Base-by-base conservation (phyloP, 495 filamentous ascomycete species). In the Daldinia decipiens region DNA sequence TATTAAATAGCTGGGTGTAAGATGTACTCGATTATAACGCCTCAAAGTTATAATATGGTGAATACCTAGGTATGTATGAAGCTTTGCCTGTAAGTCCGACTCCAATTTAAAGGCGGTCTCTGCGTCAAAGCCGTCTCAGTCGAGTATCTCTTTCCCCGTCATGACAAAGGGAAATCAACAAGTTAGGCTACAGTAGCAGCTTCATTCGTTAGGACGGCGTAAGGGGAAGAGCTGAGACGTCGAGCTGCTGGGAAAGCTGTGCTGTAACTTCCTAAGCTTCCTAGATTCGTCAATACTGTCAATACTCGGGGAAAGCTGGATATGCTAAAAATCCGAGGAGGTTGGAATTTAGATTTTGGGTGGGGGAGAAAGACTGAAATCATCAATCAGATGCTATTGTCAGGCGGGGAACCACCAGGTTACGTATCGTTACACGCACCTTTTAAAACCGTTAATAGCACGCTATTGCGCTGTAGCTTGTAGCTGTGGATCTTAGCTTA, bases 301-400 rank as follows among this genome's bases (percentile, higher is more conserved):
- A 17, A 31, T 62, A 26, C 43, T 50, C 36, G 26, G 51, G 31
- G 26, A 60, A 13, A 57, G 43, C 43, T 51, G 15, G 15, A 55
- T 27, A 55, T 64, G 47, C 12, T 45, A 51, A 61, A 65, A 71
- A 65, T 71, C 19, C 65, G 70, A 73, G 65, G 69, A 43, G 70
- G 70, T 68, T 73, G 70, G 70, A 68, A 32, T 56, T 61, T 61
- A 51, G 65, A 60, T 39, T 24, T 12, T 31, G 39, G 53, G 68
- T 56, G 57, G 68, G 57, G 62, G 38, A 39, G 24, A 36, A 50
- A 39, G 39, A 31, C 54, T 56, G 55, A 58, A 71, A 63, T 71
- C 59, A 62, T 67, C 68, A 72, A 72, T 72, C 69, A 67, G 69
- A 72, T 72, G 69, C 63, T 47, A 62, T 34, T 21, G 64, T 72